A percentile compares a stretch with the other conserved stretches of the same genome.
These are phyloP conservation scores for Amauroascus verrucosus DNA, from an alignment of 2,329 filamentous ascomycete genomes.

Conservation along the genomic window DNA sequence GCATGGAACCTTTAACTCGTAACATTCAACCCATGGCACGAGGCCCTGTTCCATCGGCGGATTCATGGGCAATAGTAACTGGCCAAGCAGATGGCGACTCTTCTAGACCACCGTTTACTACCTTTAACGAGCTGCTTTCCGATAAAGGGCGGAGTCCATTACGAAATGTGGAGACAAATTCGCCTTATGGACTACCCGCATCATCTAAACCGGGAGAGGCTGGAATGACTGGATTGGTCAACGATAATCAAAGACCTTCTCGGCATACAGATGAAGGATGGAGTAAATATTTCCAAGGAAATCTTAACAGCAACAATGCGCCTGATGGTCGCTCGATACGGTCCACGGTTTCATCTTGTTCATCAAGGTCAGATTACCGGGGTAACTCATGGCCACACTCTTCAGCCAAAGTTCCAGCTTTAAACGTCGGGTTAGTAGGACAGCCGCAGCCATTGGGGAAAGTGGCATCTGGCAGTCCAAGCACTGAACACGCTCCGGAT, in stretches of 20 bases:
- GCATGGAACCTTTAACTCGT: conserved; percentile 35
- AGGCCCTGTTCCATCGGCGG: conserved; percentile 33
- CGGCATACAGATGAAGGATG: conserved; percentile 40
- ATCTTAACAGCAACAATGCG: conserved; percentile 16
- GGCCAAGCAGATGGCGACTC: conserved; percentile 21
- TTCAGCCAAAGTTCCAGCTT: conserved; percentile 25
- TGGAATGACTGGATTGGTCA: neutral
- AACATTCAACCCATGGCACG: conserved; percentile 38
- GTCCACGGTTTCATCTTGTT: conserved; percentile 21
- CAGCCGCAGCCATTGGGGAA: conserved; percentile 31
- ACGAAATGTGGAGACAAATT: conserved; percentile 9
- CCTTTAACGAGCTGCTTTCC: neutral
- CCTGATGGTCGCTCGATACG: conserved; percentile 16
- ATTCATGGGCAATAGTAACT: conserved; percentile 34
- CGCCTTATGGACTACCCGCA: conserved; percentile 17
- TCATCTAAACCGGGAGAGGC: conserved; percentile 16
- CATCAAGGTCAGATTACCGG: conserved; percentile 29
- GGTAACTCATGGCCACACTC: conserved; percentile 34
- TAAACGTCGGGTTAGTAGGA: conserved; percentile 31
- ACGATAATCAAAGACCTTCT: conserved; percentile 18
- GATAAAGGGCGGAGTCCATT: conserved; percentile 16
- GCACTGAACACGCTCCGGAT: conserved; percentile 27
- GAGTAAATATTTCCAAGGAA: conserved; percentile 40
- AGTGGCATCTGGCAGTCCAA: conserved; percentile 36
- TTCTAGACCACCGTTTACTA: neutral